phyloP scores from a whole-genome alignment of 495 filamentous ascomycete genomes.

The Aspergillus haitiensis region DNA sequence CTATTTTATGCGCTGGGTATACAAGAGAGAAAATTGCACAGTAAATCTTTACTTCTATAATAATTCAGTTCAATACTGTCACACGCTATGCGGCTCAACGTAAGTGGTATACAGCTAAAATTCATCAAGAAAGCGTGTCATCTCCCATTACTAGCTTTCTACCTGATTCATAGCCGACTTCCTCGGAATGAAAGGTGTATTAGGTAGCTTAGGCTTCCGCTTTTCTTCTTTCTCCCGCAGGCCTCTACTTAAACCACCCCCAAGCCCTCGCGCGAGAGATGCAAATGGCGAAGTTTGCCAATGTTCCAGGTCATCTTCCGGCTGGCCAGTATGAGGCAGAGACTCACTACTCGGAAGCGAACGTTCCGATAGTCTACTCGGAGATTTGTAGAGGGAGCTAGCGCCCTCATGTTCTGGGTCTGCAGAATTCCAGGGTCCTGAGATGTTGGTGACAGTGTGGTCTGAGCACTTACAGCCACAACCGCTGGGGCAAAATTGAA shows the following conservation, averaged over 20 bases:
- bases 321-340: slow-evolving; percentile 24
- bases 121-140: neutral
- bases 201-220: slow-evolving; percentile 21
- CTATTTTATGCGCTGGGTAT: too few relatives aligned
- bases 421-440: slow-evolving; percentile 29
- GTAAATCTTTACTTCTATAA: too few relatives aligned
- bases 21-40: too few relatives aligned
- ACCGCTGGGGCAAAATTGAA: slow-evolving; percentile 44
- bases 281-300: slow-evolving; percentile 50
- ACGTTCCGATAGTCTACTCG: slow-evolving; percentile 18
- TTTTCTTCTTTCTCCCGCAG: slow-evolving; percentile 36
- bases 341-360: slow-evolving; percentile 9
- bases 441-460: slow-evolving; percentile 35
- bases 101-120: neutral
- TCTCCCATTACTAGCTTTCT: slow-evolving; percentile 14
- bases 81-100: neutral
- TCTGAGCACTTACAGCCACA: slow-evolving; percentile 55
- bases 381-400: slow-evolving; percentile 28
- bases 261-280: slow-evolving; percentile 48
- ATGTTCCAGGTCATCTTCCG: slow-evolving; percentile 39
- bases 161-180: slow-evolving; percentile 31
- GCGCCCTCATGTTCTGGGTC: slow-evolving; percentile 28
- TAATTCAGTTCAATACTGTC: too few relatives aligned
- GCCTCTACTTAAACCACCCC: slow-evolving; percentile 45
- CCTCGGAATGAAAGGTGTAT: slow-evolving; percentile 25